phyloP scores from a whole-genome alignment of 2,329 filamentous ascomycete species.

The Boeremia exigua region DNA sequence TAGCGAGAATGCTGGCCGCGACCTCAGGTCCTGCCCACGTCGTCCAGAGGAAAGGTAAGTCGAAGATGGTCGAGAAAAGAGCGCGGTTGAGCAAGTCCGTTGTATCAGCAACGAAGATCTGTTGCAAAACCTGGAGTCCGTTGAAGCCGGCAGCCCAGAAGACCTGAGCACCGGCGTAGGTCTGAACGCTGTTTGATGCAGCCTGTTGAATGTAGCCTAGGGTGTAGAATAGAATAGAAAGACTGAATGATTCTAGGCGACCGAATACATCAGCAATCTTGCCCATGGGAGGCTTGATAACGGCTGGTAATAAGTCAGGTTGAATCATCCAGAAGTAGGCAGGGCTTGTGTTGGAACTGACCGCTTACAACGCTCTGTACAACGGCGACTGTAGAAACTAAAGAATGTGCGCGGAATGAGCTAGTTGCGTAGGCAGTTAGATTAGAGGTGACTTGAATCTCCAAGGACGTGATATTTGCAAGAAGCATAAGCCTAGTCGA shows the following conservation, averaged over 20 bases:
- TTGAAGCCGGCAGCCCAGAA: constrained; percentile 68
- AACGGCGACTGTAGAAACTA: constrained; percentile 69
- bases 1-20: constrained; percentile 55
- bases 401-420: constrained; percentile 65
- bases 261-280: constrained; percentile 69
- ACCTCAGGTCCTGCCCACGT: constrained; percentile 66
- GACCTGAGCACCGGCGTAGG: constrained; percentile 61
- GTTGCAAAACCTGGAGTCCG: constrained; percentile 66
- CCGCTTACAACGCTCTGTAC: constrained; percentile 66
- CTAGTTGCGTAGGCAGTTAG: constrained; percentile 71
- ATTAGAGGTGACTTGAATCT: constrained; percentile 67
- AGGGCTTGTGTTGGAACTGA: constrained; percentile 13
- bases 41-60: constrained; percentile 66
- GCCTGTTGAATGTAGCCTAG: constrained; percentile 66
- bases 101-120: constrained; percentile 70
- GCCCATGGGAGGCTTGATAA: constrained; percentile 67
- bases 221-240: constrained; percentile 61
- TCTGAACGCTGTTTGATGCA: constrained; percentile 60
- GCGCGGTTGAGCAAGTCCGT: constrained; percentile 64
- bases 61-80: constrained; percentile 64
- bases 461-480: constrained; percentile 70
- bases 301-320: constrained; percentile 43
- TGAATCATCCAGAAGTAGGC: neutral
- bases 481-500: constrained; percentile 56
- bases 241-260: constrained; percentile 63